These are phyloP conservation scores for Leccinum subrobustum DNA, from an alignment of 1,284 basidiomycete species.

Conservation along the genomic window DNA sequence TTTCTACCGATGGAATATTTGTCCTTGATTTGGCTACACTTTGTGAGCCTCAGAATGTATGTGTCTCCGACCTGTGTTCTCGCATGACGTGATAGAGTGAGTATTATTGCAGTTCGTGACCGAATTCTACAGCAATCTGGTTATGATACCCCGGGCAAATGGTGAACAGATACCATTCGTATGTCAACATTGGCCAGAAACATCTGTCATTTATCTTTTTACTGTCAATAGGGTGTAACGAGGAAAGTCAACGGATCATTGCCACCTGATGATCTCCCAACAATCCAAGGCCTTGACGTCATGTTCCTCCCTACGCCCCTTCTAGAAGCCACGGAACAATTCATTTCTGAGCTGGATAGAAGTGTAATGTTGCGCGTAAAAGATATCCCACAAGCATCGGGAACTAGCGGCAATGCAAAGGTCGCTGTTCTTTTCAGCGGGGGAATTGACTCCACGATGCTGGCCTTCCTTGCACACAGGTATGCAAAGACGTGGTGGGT, in stretches of 20 bases:
- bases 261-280: conserved; percentile 44
- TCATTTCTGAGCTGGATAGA: conserved; percentile 52
- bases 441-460: conserved; percentile 88
- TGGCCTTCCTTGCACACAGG: conserved; percentile 80
- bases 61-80: conserved; percentile 1
- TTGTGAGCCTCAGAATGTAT: conserved; percentile 26
- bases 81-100: conserved; percentile 7
- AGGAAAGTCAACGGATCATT: conserved; percentile 46
- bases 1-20: conserved; percentile 60
- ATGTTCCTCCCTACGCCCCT: conserved; percentile 47
- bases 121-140: conserved; percentile 32
- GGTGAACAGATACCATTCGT: conserved; percentile 28
- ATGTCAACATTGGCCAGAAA: conserved; percentile 8
- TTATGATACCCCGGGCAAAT: conserved; percentile 25
- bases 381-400: conserved; percentile 49
- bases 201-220: not conserved
- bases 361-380: conserved; percentile 64
- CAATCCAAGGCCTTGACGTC: conserved; percentile 38
- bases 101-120: conserved; percentile 32
- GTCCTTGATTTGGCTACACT: conserved; percentile 45
- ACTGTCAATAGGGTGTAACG: conserved; percentile 42
- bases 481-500: conserved; percentile 35
- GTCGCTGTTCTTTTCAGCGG: conserved; percentile 94
- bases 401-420: conserved; percentile 45
- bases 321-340: conserved; percentile 43